These are phyloP conservation scores for Aureobasidium sp. DNA, from an alignment of 2,329 filamentous ascomycete genomes.

Conservation along the genomic window DNA sequence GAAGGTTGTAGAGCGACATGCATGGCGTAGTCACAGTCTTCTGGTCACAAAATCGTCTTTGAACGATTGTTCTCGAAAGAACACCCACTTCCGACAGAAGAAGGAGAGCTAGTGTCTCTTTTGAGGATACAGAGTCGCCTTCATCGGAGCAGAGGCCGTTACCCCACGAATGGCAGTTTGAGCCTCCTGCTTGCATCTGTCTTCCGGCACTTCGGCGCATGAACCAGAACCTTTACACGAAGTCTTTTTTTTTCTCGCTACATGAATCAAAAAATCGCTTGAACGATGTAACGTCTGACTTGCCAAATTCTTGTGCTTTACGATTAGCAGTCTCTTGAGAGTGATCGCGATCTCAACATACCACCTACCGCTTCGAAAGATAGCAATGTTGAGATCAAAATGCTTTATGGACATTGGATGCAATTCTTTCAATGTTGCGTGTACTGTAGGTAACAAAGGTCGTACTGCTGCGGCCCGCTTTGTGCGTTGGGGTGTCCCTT, in stretches of 20 bases:
- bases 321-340: background rate
- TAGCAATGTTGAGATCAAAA: background rate
- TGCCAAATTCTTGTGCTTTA: background rate
- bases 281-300: background rate
- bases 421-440: background rate
- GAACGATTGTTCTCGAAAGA: background rate
- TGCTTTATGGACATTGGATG: background rate
- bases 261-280: background rate
- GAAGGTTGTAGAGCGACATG: background rate
- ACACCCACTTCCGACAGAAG: background rate
- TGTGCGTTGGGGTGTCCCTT: background rate
- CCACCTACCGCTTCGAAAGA: no score
- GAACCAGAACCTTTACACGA: background rate
- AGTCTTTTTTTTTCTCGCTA: background rate
- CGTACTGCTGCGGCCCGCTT: background rate
- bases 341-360: background rate
- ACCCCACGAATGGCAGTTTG: background rate
- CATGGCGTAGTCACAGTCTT: background rate
- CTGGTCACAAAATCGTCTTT: background rate
- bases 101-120: background rate
- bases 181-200: constrained; percentile 4
- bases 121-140: background rate
- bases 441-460: background rate
- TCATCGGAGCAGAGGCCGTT: background rate
- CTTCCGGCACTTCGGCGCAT: background rate